Evolutionary conservation across 257 asterid species (phyloP).

Genomic region (Petrea volubilis): DNA sequence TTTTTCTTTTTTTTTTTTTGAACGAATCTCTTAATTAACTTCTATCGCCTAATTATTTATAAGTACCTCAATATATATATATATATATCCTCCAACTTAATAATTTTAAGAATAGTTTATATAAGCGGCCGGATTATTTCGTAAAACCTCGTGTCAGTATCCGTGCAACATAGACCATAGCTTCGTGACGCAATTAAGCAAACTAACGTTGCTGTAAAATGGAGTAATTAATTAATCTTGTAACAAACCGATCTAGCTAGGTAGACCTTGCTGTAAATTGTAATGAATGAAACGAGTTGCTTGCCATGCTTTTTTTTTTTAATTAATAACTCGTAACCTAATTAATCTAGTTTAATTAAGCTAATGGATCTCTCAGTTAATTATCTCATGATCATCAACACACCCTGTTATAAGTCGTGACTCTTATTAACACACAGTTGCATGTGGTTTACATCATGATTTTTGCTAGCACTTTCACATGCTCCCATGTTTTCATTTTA

Average conservation of each 20-base stretch:
- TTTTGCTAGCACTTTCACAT: constrained; percentile 20
- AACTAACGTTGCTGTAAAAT: neutral
- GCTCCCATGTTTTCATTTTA: constrained; percentile 28
- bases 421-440: constrained; percentile 6
- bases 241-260: too few relatives aligned
- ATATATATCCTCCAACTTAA: too few relatives aligned
- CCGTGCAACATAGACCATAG: neutral
- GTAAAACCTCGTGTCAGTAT: neutral
- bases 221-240: neutral
- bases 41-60: too few relatives aligned
- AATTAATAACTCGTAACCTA: neutral
- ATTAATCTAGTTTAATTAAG: neutral
- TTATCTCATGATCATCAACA: constrained; percentile 18
- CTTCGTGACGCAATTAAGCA: neutral
- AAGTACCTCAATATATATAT: too few relatives aligned
- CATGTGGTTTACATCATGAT: constrained; percentile 28
- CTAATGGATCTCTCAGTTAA: constrained; percentile 3
- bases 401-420: neutral
- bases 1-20: too few relatives aligned
- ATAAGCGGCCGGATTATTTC: too few relatives aligned
- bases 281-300: neutral
- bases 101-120: too few relatives aligned
- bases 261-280: neutral
- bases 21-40: too few relatives aligned
- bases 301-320: too few relatives aligned